These are phyloP conservation scores for Talaromyces sp. DNA, from an alignment of 2,329 filamentous ascomycete species.

Conservation along the genomic window DNA sequence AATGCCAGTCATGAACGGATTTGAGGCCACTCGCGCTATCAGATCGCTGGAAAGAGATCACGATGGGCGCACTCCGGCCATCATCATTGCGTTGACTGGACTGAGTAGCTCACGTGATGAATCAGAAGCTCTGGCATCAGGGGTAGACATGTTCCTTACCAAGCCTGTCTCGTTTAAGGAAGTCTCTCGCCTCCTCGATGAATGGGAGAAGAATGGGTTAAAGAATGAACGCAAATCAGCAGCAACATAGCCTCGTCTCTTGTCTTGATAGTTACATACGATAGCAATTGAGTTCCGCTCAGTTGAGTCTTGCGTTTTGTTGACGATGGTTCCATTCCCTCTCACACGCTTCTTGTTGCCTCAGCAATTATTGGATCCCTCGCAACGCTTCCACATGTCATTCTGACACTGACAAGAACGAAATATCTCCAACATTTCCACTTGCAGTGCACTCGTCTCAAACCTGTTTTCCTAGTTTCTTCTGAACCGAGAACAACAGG, in stretches of 20 bases:
- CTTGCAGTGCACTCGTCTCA: no score
- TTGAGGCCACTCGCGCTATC: conserved; percentile 52
- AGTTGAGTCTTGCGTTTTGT: background rate
- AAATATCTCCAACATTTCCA: no score
- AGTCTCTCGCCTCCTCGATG: conserved; percentile 42
- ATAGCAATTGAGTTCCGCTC: background rate
- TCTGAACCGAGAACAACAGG: no score
- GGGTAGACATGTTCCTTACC: conserved; percentile 51
- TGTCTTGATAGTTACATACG: background rate
- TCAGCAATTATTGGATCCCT: no score
- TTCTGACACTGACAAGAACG: no score
- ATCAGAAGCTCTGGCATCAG: conserved; percentile 45
- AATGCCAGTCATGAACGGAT: conserved; percentile 54
- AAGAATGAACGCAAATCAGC: conserved; percentile 12
- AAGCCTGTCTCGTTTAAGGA: conserved; percentile 52
- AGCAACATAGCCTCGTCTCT: background rate
- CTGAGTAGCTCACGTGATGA: conserved; percentile 48
- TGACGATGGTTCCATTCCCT: no score
- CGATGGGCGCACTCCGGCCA: conserved; percentile 33
- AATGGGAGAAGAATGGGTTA: conserved; percentile 32
- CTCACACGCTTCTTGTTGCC: no score
- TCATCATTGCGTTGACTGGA: conserved; percentile 51
- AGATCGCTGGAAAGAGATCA: conserved; percentile 44
- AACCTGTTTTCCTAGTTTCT: no score
- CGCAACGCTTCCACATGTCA: no score